Evolutionary conservation across 257 asterid species (phyloP).

Genomic region (Solanum pennellii): DNA sequence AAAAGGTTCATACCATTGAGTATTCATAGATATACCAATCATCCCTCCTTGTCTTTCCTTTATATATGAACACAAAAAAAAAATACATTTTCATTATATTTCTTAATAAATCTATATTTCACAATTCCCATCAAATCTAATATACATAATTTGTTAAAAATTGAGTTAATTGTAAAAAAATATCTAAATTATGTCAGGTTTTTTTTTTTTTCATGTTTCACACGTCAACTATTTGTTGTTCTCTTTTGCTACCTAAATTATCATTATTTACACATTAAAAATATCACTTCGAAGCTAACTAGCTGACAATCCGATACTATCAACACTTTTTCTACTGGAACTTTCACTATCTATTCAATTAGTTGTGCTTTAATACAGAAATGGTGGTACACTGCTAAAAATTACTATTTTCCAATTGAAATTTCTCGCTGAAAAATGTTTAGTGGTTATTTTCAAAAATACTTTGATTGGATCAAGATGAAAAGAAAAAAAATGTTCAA

Average conservation of each 20-base stretch:
- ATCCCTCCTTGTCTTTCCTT: constrained; percentile 35
- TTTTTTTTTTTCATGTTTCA: not conserved
- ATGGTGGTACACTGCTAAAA: not conserved
- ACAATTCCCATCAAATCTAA: not conserved
- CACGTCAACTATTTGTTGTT: no score
- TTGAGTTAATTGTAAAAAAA: not conserved
- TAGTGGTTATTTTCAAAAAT: no score
- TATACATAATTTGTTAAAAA: not conserved
- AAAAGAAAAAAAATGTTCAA: not conserved
- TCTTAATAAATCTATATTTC: no score
- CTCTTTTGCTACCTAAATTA: accelerated
- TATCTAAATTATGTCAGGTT: not conserved
- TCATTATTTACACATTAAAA: no score
- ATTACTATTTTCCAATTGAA: no score
- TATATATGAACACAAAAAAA: not conserved
- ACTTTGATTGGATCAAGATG: accelerated
- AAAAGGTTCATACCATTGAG: constrained; percentile 47
- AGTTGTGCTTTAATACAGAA: no score
- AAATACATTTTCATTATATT: no score
- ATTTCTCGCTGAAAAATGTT: no score
- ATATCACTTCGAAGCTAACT: not conserved
- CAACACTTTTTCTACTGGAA: accelerated
- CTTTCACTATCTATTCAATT: not conserved
- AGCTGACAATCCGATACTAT: not conserved
- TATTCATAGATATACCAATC: constrained; percentile 39